A percentile compares a stretch with the other conserved stretches of the same genome.
These are phyloP conservation scores for Cladosporium sp. DNA, from an alignment of 2,329 filamentous ascomycete species.

Conservation along the genomic window DNA sequence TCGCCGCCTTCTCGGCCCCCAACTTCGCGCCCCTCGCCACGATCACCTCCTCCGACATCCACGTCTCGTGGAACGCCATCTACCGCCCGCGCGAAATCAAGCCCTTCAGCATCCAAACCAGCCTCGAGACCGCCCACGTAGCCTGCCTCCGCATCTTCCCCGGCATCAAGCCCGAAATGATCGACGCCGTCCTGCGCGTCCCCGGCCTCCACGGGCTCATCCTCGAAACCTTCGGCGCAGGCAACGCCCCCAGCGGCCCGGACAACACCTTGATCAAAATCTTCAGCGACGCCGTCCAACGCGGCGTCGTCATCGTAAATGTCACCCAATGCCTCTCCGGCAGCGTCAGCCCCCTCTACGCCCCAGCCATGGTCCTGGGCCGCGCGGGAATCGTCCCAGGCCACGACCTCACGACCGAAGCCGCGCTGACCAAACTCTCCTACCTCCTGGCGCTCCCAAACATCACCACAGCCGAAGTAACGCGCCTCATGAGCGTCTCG, in stretches of 20 bases:
- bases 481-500: constrained; percentile 65
- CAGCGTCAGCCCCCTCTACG: constrained; percentile 38
- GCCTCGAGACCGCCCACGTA: constrained; percentile 80
- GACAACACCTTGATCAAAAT: constrained; percentile 76
- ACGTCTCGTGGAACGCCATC: constrained; percentile 75
- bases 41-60: constrained; percentile 56
- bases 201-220: constrained; percentile 76
- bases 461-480: constrained; percentile 61
- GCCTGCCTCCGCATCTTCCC: constrained; percentile 87
- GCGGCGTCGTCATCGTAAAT: constrained; percentile 82
- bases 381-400: constrained; percentile 84
- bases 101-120: constrained; percentile 45
- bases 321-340: constrained; percentile 73
- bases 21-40: constrained; percentile 77
- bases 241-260: constrained; percentile 78
- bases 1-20: constrained; percentile 83
- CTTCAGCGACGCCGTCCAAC: constrained; percentile 68
- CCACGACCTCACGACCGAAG: constrained; percentile 83
- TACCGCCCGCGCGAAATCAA: constrained; percentile 57
- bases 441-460: constrained; percentile 70
- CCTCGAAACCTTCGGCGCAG: constrained; percentile 88
- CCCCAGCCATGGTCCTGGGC: constrained; percentile 60
- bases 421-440: constrained; percentile 83
- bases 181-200: constrained; percentile 73
- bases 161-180: constrained; percentile 83